Conservation (phyloP, 1,284 basidiomycete species). For the Meira nashicola region DNA sequence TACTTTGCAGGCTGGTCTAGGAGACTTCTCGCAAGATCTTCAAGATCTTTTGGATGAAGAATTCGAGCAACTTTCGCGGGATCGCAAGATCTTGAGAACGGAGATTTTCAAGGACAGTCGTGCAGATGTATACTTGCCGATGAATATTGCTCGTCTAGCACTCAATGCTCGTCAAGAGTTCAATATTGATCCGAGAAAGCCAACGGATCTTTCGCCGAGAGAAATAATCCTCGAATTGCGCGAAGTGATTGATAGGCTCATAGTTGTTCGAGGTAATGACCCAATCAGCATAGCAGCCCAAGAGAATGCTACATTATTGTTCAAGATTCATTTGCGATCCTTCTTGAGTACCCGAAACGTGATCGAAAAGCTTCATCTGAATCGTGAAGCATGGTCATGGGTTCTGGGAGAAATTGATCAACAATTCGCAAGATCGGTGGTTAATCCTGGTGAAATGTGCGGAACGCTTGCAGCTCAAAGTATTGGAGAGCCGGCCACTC, state of each 20-base stretch:
- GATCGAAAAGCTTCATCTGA: slow-evolving; percentile 49
- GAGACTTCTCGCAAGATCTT: slow-evolving; percentile 76
- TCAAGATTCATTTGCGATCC: slow-evolving; percentile 65
- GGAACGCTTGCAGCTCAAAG: slow-evolving; percentile 96
- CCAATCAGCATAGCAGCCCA: slow-evolving; percentile 70
- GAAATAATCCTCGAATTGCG: slow-evolving; percentile 76
- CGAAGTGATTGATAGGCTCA: slow-evolving; percentile 35
- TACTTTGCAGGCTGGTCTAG: slow-evolving; percentile 86
- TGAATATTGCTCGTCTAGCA: slow-evolving; percentile 84
- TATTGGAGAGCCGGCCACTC: slow-evolving; percentile 98
- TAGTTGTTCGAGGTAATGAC: slow-evolving; percentile 73
- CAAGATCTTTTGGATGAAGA: slow-evolving; percentile 86
- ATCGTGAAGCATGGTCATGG: slow-evolving; percentile 83
- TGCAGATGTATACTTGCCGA: slow-evolving; percentile 61
- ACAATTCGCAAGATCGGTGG: slow-evolving; percentile 69
- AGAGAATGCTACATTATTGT: slow-evolving; percentile 81
- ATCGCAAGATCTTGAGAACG: slow-evolving; percentile 69
- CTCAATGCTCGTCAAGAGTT: slow-evolving; percentile 96
- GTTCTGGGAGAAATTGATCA: slow-evolving; percentile 87
- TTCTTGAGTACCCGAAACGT: slow-evolving; percentile 50
- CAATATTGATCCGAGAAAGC: slow-evolving; percentile 88
- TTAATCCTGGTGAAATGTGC: slow-evolving; percentile 96
- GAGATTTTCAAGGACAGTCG: slow-evolving; percentile 73
- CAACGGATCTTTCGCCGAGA: slow-evolving; percentile 81
- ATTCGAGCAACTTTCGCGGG: slow-evolving; percentile 69